Base-by-base conservation (phyloP, 768 basidiomycete species). In the Macrolepiota dolichaula region DNA sequence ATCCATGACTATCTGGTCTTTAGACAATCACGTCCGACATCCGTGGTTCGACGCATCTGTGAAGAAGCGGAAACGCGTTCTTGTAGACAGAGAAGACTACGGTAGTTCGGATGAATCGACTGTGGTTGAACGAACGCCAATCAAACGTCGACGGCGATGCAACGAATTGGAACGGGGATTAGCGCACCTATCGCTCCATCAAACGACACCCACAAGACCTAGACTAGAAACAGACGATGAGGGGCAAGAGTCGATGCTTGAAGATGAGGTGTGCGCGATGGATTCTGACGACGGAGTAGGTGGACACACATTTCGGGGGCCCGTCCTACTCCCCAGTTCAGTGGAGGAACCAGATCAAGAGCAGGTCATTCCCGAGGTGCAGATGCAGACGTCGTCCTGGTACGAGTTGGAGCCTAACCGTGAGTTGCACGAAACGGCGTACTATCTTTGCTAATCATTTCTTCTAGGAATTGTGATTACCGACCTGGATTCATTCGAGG, bases 391-490 rank as follows among this genome's bases (percentile, higher is more conserved):
- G 9, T 77, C 78, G 9, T 82, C 85, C 32, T 88, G 86, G 85
- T 88, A 86, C 67, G 87, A 88, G 68, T 79, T 83, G 4, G 89
- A 88, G 67, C 85, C 82, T 64, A 83, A 88, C 68, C 76, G 90
- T 91, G 71, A 66, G 86, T 79, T 7, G 29, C 29, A 32, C 29
- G 3, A 32, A 32, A 7, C 7, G 29, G 0, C 24, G 19, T 32
- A 52, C 27, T 22, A 32, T 52, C 19, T 11, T 35, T 55, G 37
- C 36, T 64, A 35, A 25, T 63, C 38, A 54, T 27, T n/a, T 44
- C 4, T 44, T 44, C 10, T 25, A 88, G 87, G 87, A 42, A 86
- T 89, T 63, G 77, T 89, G 29, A 78, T 89, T 36, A 86, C 85
- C 22, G 80, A 84, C 66, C 73, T 87, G 29, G 82, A 84, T 49